Base-by-base conservation (phyloP, 2,329 filamentous ascomycete species). In the Knoxdaviesia proteae region DNA sequence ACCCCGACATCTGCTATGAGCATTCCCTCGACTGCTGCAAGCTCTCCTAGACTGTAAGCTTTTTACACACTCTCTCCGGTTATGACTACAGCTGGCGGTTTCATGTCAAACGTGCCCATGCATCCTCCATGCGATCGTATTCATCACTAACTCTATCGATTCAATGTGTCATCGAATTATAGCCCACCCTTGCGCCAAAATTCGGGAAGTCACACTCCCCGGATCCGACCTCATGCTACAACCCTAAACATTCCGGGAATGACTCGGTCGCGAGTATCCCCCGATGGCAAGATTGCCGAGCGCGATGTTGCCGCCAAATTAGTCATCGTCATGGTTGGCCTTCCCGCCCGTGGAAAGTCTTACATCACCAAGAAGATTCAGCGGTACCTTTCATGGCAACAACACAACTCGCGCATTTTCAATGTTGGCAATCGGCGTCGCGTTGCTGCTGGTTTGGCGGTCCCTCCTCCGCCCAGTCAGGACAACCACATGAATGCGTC, bases 291-390 rank as follows among this genome's bases (percentile, higher is more conserved):
- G 53, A 98, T 98, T 51, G 80, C 90, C 44, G 78, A 88, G 55
- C 74, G 88, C 54, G 90, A 98, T 69, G 82, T 98, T 41, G 90
- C 87, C 41, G 82, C 90, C 36, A 98, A 98, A 67, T 68, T 98
- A 47, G 84, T 96, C 55, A 93, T 98, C 53, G 77, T 98, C 57
- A 98, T 98, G 90, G 90, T 98, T 47, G 90, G 90, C 48, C 64
- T 98, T 52, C 90, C 90, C 3, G 90, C 90, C 7, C 71, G 90
- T 53, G 90, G 90, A 56, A 98, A 98, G 64, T 94, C 87, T 44
- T 98, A 98, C 61, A 93, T 98, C 53, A 96, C 90, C 47, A 96
- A 96, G 67, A 98, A 98, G 64, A 73, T 98, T 48, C 82, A 90
- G 46, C 74, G 90, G 47, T 98, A 96, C 56, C 65, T 98, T 41